Conservation (phyloP, 148 eudicot species). For the Fagopyrum tataricum region DNA sequence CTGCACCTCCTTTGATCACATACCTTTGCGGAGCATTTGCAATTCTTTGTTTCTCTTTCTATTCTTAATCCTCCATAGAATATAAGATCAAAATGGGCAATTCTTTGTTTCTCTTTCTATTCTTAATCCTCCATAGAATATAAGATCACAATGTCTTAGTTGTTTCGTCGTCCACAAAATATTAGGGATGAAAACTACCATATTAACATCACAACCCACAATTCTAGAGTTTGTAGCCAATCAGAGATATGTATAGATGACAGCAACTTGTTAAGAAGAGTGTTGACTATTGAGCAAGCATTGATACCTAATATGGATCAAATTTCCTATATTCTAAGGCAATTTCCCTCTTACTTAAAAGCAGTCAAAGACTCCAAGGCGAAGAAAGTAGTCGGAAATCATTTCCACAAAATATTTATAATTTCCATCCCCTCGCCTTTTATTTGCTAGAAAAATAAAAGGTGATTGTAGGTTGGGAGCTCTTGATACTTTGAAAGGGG, state of each 20-base stretch:
- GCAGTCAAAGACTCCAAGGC: neutral
- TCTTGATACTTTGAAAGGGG: too few relatives aligned
- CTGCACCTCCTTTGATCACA: neutral
- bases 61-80: neutral
- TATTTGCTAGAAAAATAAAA: too few relatives aligned
- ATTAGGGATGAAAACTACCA: neutral
- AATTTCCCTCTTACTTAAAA: neutral
- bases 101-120: too few relatives aligned
- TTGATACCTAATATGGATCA: neutral
- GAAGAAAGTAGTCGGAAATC: too few relatives aligned
- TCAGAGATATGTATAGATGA: neutral
- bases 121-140: neutral
- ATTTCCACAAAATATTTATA: too few relatives aligned
- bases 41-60: too few relatives aligned
- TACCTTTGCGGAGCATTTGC: too few relatives aligned
- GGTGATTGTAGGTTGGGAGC: too few relatives aligned
- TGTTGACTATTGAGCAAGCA: neutral
- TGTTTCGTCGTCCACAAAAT: neutral
- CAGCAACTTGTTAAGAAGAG: neutral
- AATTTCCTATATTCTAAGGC: neutral
- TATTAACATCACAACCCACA: neutral
- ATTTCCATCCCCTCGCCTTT: too few relatives aligned
- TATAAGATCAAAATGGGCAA: neutral
- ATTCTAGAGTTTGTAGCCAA: neutral
- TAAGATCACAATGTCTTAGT: neutral